Evolutionary conservation across 2,329 filamentous ascomycete genomes (phyloP).

Genomic region (Lasiodiplodia theobromae): DNA sequence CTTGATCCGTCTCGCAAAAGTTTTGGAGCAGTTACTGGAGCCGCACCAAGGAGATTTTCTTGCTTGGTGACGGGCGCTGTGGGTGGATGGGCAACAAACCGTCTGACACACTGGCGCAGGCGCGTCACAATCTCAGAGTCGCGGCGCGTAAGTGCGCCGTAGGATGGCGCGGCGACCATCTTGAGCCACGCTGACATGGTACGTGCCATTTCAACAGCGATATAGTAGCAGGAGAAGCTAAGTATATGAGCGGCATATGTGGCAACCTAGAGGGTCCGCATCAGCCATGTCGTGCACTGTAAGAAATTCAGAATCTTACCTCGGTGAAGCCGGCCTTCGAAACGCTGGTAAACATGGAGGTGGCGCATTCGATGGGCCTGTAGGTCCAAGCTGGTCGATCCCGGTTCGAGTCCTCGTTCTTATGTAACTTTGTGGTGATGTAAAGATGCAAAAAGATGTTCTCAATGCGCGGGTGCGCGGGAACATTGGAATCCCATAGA

Average conservation of each 20-base stretch:
- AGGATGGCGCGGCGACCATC: conserved; percentile 6
- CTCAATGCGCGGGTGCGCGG: conserved; percentile 14
- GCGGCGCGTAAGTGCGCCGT: conserved; percentile 18
- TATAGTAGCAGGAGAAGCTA: conserved; percentile 14
- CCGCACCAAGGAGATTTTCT: neutral
- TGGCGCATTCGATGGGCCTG: conserved; percentile 7
- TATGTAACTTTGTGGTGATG: conserved; percentile 10
- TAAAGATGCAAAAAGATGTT: conserved; percentile 24
- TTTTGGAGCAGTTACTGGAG: neutral
- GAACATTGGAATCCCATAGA: conserved; percentile 13
- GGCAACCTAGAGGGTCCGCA: conserved; percentile 1
- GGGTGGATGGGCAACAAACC: conserved; percentile 3
- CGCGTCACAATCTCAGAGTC: conserved; percentile 16
- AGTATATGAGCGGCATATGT: conserved; percentile 22
- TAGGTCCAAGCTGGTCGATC: conserved; percentile 8
- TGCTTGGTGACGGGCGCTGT: neutral
- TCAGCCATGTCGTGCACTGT: too few species aligned
- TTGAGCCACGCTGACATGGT: neutral
- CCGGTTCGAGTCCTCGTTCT: neutral
- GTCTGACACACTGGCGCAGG: conserved; percentile 19
- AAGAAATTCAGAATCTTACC: neutral
- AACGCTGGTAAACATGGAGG: conserved; percentile 15
- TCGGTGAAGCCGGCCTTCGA: conserved; percentile 24
- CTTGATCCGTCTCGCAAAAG: neutral
- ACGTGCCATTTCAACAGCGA: conserved; percentile 14